phyloP scores from a whole-genome alignment of 345 rosid genomes.

The Bruguiera gymnorhiza region DNA sequence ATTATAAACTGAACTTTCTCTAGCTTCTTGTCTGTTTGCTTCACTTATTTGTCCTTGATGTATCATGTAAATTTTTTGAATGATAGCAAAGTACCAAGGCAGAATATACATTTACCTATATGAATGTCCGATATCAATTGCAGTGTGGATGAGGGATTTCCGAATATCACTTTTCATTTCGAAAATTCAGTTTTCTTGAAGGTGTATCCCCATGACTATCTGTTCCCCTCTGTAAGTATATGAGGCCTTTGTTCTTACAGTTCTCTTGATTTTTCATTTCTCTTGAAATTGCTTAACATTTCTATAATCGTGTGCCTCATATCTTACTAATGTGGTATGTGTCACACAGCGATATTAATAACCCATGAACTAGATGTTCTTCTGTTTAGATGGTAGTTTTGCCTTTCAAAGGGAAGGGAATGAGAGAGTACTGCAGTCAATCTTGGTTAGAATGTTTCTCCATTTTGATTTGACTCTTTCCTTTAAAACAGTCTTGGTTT shows the following conservation, averaged over 20 bases:
- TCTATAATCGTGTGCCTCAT: background rate
- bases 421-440: no score
- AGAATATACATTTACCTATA: slow-evolving; percentile 14
- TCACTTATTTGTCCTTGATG: background rate
- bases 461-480: no score
- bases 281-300: background rate
- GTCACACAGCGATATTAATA: no score
- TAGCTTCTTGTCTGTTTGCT: no score
- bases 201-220: slow-evolving; percentile 88
- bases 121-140: slow-evolving; percentile 24
- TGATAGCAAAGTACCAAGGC: background rate
- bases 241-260: background rate
- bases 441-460: no score
- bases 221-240: slow-evolving; percentile 31
- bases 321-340: background rate
- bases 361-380: no score
- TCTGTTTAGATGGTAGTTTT: no score
- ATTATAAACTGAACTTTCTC: no score
- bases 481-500: no score
- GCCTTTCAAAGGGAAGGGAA: no score
- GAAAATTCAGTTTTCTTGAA: slow-evolving; percentile 69
- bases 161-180: slow-evolving; percentile 84
- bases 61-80: background rate
- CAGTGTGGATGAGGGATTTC: slow-evolving; percentile 89
- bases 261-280: background rate